Evolutionary conservation across 176 grass and related monocot species (phyloP).

Genomic region (Bothriochloa decipiens): DNA sequence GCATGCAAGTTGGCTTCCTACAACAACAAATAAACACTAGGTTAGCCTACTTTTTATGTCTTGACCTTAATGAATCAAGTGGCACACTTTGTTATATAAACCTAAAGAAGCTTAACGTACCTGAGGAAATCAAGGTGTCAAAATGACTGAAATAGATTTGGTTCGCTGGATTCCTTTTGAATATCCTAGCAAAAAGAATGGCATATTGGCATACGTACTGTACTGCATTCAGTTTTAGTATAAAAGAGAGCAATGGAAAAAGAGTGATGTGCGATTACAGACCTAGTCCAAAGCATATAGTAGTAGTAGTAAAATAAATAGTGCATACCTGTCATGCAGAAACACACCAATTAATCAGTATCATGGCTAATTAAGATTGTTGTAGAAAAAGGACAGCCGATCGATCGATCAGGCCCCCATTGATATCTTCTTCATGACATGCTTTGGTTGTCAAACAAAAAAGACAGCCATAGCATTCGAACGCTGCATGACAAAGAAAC

Average conservation of each 20-base stretch:
- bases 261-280: not conserved
- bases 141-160: conserved; percentile 5
- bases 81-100: not conserved
- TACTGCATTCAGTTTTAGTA: not conserved
- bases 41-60: not conserved
- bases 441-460: not conserved
- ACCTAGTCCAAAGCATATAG: not conserved
- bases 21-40: conserved; percentile 19
- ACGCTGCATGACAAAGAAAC: not conserved
- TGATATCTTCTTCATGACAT: not conserved
- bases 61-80: not conserved
- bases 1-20: not conserved
- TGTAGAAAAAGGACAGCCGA: not conserved
- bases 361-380: not conserved
- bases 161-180: not conserved
- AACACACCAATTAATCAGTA: not conserved
- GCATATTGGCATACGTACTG: not conserved
- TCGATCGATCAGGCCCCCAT: not conserved
- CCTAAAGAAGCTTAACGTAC: not conserved
- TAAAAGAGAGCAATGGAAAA: not conserved
- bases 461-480: not conserved
- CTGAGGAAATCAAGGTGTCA: not conserved
- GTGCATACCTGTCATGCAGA: not conserved
- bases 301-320: conserved; percentile 6
- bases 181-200: not conserved